Percentiles rank a stretch among this genome's conserved stretches.
Conservation (phyloP, 2,329 filamentous ascomycete genomes). For the Apiospora kogelbergensis region DNA sequence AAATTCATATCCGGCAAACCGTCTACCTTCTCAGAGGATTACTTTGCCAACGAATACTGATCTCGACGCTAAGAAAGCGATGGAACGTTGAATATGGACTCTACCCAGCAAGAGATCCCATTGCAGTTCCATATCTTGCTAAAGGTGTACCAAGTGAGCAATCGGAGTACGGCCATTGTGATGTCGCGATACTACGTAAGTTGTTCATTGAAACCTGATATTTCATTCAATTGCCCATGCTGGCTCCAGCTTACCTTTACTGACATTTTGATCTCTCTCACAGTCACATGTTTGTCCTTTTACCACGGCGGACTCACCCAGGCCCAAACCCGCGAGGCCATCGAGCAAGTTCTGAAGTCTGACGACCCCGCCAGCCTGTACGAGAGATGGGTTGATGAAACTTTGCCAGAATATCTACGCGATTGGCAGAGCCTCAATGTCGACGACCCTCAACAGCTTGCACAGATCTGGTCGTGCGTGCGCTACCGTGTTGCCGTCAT, state of each 20-base stretch:
- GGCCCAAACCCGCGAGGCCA: constrained; percentile 46
- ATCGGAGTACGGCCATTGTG: constrained; percentile 67
- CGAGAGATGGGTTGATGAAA: constrained; percentile 43
- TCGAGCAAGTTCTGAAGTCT: constrained; percentile 51
- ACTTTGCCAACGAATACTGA: constrained; percentile 58
- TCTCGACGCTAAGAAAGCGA: constrained; percentile 59
- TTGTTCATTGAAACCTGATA: not conserved
- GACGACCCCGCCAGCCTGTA: constrained; percentile 60
- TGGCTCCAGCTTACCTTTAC: constrained; percentile 35
- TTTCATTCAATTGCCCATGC: not conserved
- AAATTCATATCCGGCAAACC: constrained; percentile 29
- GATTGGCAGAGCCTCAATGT: constrained; percentile 60
- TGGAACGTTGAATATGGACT: constrained; percentile 69
- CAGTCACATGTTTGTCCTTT: constrained; percentile 63
- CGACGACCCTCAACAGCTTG: constrained; percentile 53
- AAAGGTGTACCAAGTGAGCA: constrained; percentile 64
- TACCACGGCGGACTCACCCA: constrained; percentile 61
- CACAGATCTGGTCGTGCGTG: constrained; percentile 49
- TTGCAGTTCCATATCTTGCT: constrained; percentile 67
- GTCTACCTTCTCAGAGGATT: constrained; percentile 63
- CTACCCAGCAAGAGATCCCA: constrained; percentile 51
- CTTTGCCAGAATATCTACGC: constrained; percentile 44
- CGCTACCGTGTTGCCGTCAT: constrained; percentile 50
- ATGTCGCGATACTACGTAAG: constrained; percentile 16
- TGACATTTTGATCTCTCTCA: constrained; percentile 25